Base-by-base conservation (phyloP, 257 asterid species). In the Solanum gracilifrons region DNA sequence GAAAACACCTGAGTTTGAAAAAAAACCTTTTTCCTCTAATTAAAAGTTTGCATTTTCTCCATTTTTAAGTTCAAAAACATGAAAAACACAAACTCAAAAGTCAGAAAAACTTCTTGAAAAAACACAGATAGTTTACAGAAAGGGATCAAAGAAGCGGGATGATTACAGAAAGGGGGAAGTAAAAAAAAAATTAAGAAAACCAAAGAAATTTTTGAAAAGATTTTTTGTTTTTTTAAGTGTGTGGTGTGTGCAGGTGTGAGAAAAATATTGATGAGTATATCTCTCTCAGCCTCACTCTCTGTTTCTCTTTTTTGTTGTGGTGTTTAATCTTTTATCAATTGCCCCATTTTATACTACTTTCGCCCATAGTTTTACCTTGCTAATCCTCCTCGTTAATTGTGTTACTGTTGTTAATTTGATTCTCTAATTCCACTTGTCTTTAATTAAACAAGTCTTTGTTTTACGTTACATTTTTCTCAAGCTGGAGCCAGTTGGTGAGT, bases 61-160 rank as follows among this genome's bases (percentile, higher is more conserved):
- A 86, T 84, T 55, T 75, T 80, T 21, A 6, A 76, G 31, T 37
- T 71, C 3, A 58, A 77, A 55, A 87, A 11, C 48, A 41, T 41
- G 2, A 55, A 77, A 55, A 87, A 87, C 82, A 88, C 95, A 92
- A 93, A 91, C 95, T 89, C 89, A 86, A 66, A 80, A 87, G 76
- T 85, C 87, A 88, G 89, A 90, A 87, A 83, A 82, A 13, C 60
- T 83, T 69, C 72, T 83, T 69, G 88, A 88, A 92, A 90, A 90
- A 29, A 48, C 69, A 88, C 98, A 95, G 95, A 90, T 92, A 94
- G 88, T 89, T 93, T 80, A 85, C 96, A 96, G 98, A 95, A 95
- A 92, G 98, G 96, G 96, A 95, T 91, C 94, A 6, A 88, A 92
- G 98, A 95, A 93, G 96, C 91, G 95, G 98, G 95, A 91, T 76